A percentile compares a stretch with the other conserved stretches of the same genome.
Conservation (phyloP, 306 rosid genomes). For the Hippophae rhamnoides region DNA sequence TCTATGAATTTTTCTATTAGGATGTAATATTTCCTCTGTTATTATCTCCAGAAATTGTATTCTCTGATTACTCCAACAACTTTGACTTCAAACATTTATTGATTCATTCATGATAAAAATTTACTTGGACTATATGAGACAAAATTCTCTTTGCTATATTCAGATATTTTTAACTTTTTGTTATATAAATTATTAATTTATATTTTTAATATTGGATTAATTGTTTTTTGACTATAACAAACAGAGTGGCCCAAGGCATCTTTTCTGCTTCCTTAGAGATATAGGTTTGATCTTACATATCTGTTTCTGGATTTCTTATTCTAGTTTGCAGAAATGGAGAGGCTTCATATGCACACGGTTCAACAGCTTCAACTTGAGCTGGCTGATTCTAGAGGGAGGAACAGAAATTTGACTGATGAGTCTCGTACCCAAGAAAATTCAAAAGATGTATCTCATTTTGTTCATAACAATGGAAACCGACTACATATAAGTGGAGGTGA, state of each 20-base stretch:
- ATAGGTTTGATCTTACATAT: too few species aligned
- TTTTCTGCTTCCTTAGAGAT: too few species aligned
- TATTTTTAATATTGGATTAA: too few species aligned
- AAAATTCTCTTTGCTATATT: too few species aligned
- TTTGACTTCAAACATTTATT: not conserved
- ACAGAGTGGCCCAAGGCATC: not conserved
- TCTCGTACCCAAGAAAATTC: slow-evolving; percentile 50
- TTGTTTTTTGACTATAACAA: not conserved
- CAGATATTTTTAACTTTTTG: too few species aligned
- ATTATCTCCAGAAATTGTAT: not conserved
- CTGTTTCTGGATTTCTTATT: slow-evolving; percentile 23
- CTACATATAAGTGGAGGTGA: slow-evolving; percentile 49
- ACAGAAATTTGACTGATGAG: slow-evolving; percentile 58
- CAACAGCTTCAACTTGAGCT: slow-evolving; percentile 90
- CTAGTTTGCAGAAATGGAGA: slow-evolving; percentile 93
- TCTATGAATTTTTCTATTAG: not conserved
- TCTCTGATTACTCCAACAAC: not conserved
- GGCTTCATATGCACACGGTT: slow-evolving; percentile 66
- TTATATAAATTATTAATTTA: too few species aligned
- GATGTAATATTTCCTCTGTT: not conserved
- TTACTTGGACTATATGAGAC: too few species aligned
- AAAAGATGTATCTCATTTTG: slow-evolving; percentile 53
- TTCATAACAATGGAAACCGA: slow-evolving; percentile 57
- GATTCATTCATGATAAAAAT: not conserved
- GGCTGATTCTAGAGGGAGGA: slow-evolving; percentile 78